Evolutionary conservation across 148 eudicot species (phyloP), one percentile per base, ranked within the genome.

Genomic region (Fagopyrum tataricum): DNA sequence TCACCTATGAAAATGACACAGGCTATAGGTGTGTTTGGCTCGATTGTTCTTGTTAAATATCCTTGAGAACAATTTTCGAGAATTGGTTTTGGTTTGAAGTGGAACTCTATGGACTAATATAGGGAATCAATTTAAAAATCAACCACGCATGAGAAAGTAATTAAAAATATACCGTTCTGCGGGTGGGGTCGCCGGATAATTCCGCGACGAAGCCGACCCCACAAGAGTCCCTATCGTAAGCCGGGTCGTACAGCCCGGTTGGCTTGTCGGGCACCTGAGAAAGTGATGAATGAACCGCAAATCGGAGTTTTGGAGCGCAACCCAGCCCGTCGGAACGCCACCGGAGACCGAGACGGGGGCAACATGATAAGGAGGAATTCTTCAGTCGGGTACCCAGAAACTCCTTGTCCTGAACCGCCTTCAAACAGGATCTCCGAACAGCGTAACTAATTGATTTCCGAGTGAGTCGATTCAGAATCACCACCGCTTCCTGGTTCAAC

Each of bases 171-270:
- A 95, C 99, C 88, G 99, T 95, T 87, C 90, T 86, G 10, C 99
- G 91, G 78, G 84, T 90, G 74, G 87, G 70, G 73, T 87, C 79
- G 20, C 97, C 97, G 68, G 96, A 88, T n/a, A 95, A 80, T 68
- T 95, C 96, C 11, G 99, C 99, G 11, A 95, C 96, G 44, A 95
- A 95, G 2, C 99, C 99, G 6, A 95, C 99, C 40, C 99, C 97
- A 41, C 99, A 95, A 15, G 99, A 87, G 44, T 95, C 99, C 85
- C 90, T 91, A 73, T 95, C 99, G 39, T 82, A 76, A 1, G 79
- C 40, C 1, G 99, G 96, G 62, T 95, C 97, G 51, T 95, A 95
- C 4, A 95, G 75, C 14, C 99, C 99, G 6, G 92, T 82, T 0
- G 93, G 96, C 84, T 88, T 87, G 73, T 91, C 99, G 20, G 99